These are phyloP conservation scores for Aurantiochytrium sp. DNA, from an alignment of 108 stramenopile species.

Conservation along the genomic window DNA sequence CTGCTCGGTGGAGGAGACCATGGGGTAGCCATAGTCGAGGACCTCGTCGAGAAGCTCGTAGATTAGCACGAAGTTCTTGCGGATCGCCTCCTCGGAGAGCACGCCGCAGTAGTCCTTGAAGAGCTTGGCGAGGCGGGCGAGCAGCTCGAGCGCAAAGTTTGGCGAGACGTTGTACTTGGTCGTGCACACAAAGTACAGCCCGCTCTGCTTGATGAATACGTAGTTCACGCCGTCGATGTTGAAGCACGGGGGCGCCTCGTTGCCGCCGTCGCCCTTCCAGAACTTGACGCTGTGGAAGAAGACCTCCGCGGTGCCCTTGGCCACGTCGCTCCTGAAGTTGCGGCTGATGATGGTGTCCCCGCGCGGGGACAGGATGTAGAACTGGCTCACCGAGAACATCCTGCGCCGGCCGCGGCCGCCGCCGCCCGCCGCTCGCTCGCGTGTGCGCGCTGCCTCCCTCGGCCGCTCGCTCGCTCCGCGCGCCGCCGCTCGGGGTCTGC, in stretches of 20 bases:
- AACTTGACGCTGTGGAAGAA: conserved; percentile 96
- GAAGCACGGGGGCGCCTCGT: conserved; percentile 56
- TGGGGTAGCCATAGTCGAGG: conserved; percentile 96
- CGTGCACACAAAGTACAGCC: conserved; percentile 89
- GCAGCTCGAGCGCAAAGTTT: conserved; percentile 66
- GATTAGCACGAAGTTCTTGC: conserved; percentile 97
- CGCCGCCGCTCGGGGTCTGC: too few species aligned
- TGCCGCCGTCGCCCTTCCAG: conserved; percentile 70
- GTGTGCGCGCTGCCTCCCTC: too few species aligned
- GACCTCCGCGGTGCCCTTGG: conserved; percentile 70
- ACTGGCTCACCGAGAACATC: conserved; percentile 63
- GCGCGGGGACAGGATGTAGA: conserved; percentile 93
- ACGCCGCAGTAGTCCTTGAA: conserved; percentile 99
- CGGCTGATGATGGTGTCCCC: conserved; percentile 91
- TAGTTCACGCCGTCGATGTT: conserved; percentile 76
- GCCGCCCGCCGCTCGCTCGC: not conserved
- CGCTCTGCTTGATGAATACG: conserved; percentile 87
- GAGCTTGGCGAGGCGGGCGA: conserved; percentile 90
- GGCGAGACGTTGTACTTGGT: conserved; percentile 63
- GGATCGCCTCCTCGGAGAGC: conserved; percentile 90
- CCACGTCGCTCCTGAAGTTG: conserved; percentile 61
- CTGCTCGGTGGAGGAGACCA: conserved; percentile 88
- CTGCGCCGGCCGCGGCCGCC: not conserved
- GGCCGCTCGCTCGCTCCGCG: too few species aligned
- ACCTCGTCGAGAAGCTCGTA: conserved; percentile 99